Evolutionary conservation across 1,139 yeast genomes (phyloP).

Genomic region (Insectozyma bohioensis): DNA sequence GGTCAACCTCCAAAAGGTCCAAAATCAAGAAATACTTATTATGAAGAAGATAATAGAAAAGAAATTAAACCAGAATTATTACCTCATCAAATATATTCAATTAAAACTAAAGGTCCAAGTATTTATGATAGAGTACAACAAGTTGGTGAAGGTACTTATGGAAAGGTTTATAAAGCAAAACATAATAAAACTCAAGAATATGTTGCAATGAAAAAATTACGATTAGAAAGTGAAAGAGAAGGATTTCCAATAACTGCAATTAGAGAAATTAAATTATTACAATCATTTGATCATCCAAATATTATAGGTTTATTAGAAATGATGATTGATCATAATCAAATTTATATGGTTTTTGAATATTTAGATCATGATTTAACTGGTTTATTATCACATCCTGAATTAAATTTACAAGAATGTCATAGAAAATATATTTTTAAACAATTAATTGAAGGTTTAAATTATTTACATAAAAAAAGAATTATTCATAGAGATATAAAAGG

Average conservation of each 20-base stretch:
- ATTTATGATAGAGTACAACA: slow-evolving; percentile 42
- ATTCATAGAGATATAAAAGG: slow-evolving; percentile 95
- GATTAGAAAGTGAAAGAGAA: slow-evolving; percentile 86
- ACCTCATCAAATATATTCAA: slow-evolving; percentile 30
- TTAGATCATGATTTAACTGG: slow-evolving; percentile 95
- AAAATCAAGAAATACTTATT: slow-evolving; percentile 1
- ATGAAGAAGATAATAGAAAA: slow-evolving; percentile 2
- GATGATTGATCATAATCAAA: slow-evolving; percentile 79
- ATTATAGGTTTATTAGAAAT: slow-evolving; percentile 82
- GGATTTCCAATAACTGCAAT: slow-evolving; percentile 97
- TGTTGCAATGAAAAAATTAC: slow-evolving; percentile 80
- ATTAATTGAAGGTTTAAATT: slow-evolving; percentile 74
- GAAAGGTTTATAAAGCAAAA: slow-evolving; percentile 55
- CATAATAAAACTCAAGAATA: slow-evolving; percentile 65
- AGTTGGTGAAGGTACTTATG: slow-evolving; percentile 54
- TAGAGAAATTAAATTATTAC: slow-evolving; percentile 84
- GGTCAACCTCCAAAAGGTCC: slow-evolving; percentile 19
- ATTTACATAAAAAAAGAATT: slow-evolving; percentile 75
- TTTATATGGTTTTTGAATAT: slow-evolving; percentile 90
- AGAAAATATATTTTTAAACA: slow-evolving; percentile 77
- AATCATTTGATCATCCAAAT: slow-evolving; percentile 81
- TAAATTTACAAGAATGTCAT: slow-evolving; percentile 62
- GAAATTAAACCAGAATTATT: slow-evolving; percentile 5
- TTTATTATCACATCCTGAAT: slow-evolving; percentile 72
- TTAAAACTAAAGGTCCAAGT: slow-evolving; percentile 29